Conservation (phyloP, 2,329 filamentous ascomycete species). For the Didymellaceae sp. region DNA sequence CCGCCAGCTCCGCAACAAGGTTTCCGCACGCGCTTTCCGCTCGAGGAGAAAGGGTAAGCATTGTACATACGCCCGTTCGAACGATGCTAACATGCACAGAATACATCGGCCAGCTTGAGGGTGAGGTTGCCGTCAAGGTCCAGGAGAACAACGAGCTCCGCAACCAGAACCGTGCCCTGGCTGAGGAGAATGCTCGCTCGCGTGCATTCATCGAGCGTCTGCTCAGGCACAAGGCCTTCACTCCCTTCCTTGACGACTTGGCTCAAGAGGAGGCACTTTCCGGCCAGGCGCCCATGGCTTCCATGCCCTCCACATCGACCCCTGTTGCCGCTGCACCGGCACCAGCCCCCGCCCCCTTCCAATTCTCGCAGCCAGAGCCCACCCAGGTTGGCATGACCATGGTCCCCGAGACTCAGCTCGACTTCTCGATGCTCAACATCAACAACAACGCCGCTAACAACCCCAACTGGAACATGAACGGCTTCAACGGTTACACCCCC, state of each 20-base stretch:
- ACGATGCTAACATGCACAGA: slow-evolving; percentile 69
- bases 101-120: slow-evolving; percentile 94
- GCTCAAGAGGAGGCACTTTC: slow-evolving; percentile 47
- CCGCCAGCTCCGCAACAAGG: slow-evolving; percentile 97
- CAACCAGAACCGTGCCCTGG: slow-evolving; percentile 78
- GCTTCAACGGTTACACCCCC: slow-evolving; percentile 60
- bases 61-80: background rate
- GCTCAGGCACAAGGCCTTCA: slow-evolving; percentile 57
- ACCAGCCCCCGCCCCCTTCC: slow-evolving; percentile 60
- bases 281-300: slow-evolving; percentile 38
- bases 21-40: slow-evolving; percentile 95
- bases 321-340: slow-evolving; percentile 46
- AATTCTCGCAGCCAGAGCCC: slow-evolving; percentile 61
- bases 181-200: slow-evolving; percentile 86
- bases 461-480: slow-evolving; percentile 59
- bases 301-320: slow-evolving; percentile 39
- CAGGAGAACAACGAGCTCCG: slow-evolving; percentile 84
- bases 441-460: slow-evolving; percentile 52
- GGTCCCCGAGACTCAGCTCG: slow-evolving; percentile 79
- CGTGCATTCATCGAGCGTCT: slow-evolving; percentile 82
- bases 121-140: slow-evolving; percentile 82
- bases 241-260: slow-evolving; percentile 55
- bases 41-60: slow-evolving; percentile 93
- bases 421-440: slow-evolving; percentile 75
- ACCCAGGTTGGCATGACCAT: slow-evolving; percentile 76